Conservation (phyloP, 1,284 basidiomycete genomes). For the Wolfiporia cocos region DNA sequence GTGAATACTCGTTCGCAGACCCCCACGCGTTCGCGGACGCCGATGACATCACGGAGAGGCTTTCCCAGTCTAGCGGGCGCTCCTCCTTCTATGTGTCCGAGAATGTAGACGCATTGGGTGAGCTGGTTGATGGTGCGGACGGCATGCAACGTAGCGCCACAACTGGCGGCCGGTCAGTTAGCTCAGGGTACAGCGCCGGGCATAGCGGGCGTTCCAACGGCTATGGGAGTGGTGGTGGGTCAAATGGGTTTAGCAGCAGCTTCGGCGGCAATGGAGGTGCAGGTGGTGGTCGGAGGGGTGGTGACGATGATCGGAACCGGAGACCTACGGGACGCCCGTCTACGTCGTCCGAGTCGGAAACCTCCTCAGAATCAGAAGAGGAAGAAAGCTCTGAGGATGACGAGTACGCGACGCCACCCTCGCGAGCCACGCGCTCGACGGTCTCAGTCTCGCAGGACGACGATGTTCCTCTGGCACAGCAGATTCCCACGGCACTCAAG, state of each 20-base stretch:
- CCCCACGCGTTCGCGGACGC: conserved; percentile 7
- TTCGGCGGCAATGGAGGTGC: conserved; percentile 16
- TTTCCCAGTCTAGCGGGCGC: conserved; percentile 3
- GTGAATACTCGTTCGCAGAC: conserved; percentile 8
- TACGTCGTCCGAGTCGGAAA: conserved; percentile 26
- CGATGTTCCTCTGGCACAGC: conserved; percentile 71
- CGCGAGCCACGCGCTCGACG: background rate
- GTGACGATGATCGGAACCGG: conserved; percentile 30
- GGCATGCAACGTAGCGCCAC: conserved; percentile 3
- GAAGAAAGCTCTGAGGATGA: conserved; percentile 37
- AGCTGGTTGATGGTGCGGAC: conserved; percentile 10
- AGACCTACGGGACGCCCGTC: conserved; percentile 16
- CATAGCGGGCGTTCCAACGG: conserved; percentile 10
- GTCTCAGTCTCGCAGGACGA: conserved; percentile 35
- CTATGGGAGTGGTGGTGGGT: conserved; percentile 24
- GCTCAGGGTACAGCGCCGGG: conserved; percentile 6
- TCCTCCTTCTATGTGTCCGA: conserved; percentile 6
- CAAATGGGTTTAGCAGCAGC: conserved; percentile 16
- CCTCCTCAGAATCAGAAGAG: conserved; percentile 29
- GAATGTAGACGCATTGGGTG: conserved; percentile 9
- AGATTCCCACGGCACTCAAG: conserved; percentile 69
- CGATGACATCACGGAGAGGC: conserved; percentile 7
- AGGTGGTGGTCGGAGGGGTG: conserved; percentile 21
- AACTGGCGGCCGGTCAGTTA: conserved; percentile 4
- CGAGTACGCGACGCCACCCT: conserved; percentile 11